Conservation (phyloP, 306 rosid species). For the Trifolium repens region DNA sequence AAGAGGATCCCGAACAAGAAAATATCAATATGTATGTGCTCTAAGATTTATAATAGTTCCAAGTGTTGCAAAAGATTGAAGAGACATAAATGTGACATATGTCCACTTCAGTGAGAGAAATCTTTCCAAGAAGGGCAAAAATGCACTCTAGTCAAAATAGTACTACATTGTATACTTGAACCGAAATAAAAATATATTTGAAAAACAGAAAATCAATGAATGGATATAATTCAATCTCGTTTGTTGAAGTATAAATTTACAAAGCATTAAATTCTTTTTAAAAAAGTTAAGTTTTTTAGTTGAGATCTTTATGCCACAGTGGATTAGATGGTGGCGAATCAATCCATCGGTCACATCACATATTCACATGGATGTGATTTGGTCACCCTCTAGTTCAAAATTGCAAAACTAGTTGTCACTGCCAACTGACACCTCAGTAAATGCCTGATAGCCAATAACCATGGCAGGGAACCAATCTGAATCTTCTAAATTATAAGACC, state of each 20-base stretch:
- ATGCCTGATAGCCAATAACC: too few relatives aligned
- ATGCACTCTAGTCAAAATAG: constrained; percentile 2
- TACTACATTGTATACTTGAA: background rate
- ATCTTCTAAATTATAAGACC: constrained; percentile 1
- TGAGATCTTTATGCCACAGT: background rate
- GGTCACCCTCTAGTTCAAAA: too few relatives aligned
- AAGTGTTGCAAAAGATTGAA: constrained; percentile 17
- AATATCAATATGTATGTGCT: background rate
- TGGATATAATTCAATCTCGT: constrained; percentile 16
- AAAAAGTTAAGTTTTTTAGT: background rate
- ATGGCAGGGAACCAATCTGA: constrained; percentile 7
- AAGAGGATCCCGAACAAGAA: background rate
- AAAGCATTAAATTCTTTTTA: background rate
- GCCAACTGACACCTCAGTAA: background rate
- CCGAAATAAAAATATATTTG: constrained; percentile 13
- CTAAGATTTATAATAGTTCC: constrained; percentile 14
- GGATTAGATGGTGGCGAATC: too few relatives aligned
- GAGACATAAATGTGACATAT: background rate
- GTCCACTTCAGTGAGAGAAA: constrained; percentile 10
- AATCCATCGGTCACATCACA: too few relatives aligned
- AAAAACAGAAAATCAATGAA: constrained; percentile 31
- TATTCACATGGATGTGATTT: too few relatives aligned
- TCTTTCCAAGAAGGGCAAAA: background rate
- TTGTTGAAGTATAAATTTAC: background rate
- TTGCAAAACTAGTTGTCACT: background rate